Evolutionary conservation across 768 basidiomycete species (phyloP).

Genomic region (Rhizopogon vinicolor): DNA sequence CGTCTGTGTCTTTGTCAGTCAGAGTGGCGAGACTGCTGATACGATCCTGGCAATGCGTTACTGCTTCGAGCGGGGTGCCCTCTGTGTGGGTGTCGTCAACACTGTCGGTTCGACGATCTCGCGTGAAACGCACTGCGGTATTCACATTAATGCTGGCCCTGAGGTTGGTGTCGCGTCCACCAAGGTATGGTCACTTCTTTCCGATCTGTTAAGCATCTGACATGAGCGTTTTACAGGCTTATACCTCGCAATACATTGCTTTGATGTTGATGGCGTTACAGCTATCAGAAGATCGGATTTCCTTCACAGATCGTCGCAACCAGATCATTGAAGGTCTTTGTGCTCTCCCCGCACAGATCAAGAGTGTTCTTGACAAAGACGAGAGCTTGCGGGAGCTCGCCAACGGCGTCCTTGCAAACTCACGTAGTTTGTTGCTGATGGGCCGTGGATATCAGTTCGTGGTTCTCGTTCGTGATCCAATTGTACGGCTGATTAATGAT

Average conservation of each 20-base stretch:
- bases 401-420: conserved; percentile 65
- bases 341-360: conserved; percentile 85
- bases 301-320: conserved; percentile 83
- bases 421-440: conserved; percentile 92
- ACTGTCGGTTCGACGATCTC: conserved; percentile 98
- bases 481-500: not conserved
- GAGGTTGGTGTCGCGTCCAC: conserved; percentile 99
- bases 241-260: conserved; percentile 98
- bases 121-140: conserved; percentile 97
- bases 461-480: not conserved
- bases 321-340: conserved; percentile 93
- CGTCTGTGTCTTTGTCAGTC: conserved; percentile 92
- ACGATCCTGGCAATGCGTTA: conserved; percentile 95
- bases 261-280: conserved; percentile 98
- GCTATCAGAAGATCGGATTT: conserved; percentile 95
- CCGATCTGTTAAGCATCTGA: not conserved
- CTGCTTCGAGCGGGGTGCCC: conserved; percentile 93
- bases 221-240: conserved; percentile 52
- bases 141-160: conserved; percentile 98
- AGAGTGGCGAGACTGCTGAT: conserved; percentile 98
- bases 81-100: conserved; percentile 97
- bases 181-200: conserved; percentile 48
- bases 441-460: conserved; percentile 94
- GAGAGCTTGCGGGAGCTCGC: conserved; percentile 75
- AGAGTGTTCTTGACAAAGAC: conserved; percentile 80